Percentiles rank a stretch among this genome's conserved stretches.
Evolutionary conservation across 2,329 filamentous ascomycete species (phyloP).

Genomic region (Ceratocystis alfenasii): DNA sequence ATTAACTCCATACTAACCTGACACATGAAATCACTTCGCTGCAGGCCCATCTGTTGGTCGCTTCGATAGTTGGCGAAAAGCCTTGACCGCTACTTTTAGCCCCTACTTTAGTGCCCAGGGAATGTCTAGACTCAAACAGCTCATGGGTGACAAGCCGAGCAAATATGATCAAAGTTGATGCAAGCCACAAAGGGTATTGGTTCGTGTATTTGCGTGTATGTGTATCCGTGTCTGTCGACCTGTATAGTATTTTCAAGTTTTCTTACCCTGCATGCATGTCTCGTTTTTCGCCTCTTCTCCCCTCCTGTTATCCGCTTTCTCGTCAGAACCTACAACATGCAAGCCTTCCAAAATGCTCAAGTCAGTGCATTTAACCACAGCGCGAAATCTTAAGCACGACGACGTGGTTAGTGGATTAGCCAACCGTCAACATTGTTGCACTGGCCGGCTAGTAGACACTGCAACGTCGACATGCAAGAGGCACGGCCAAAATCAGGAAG

Average conservation of each 20-base stretch:
- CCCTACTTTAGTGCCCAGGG: neutral
- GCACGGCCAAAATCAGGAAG: neutral
- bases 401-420: neutral
- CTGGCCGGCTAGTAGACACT: neutral
- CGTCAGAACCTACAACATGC: neutral
- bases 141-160: neutral
- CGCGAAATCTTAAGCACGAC: neutral
- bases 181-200: neutral
- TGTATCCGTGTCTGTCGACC: neutral
- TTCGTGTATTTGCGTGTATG: neutral
- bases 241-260: neutral
- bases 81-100: conserved; percentile 8
- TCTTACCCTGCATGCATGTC: neutral
- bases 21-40: neutral
- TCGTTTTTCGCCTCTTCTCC: neutral
- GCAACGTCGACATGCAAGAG: neutral
- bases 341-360: neutral
- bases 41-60: neutral
- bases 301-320: neutral
- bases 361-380: neutral
- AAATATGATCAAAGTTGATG: neutral
- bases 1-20: neutral
- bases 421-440: conserved; percentile 4
- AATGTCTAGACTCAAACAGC: neutral
- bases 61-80: neutral